Percentiles rank a stretch among this genome's conserved stretches.
These are phyloP conservation scores for Coemansia sp. DNA, from an alignment of 192 early-diverging fungal genomes.

Conservation along the genomic window DNA sequence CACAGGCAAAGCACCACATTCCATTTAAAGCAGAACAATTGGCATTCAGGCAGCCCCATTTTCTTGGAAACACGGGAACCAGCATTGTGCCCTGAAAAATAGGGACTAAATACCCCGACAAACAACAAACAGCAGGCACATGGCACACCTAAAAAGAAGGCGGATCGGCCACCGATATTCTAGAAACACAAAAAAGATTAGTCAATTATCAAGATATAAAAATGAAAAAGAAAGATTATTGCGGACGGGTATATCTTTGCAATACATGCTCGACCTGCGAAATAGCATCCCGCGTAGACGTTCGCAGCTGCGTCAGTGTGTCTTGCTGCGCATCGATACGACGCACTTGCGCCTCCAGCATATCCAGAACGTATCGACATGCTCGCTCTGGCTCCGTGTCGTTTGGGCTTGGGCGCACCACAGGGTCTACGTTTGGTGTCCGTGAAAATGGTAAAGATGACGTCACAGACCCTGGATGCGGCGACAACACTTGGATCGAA, in stretches of 20 bases:
- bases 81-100: no score
- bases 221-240: constrained; percentile 8
- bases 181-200: not conserved
- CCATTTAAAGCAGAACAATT: no score
- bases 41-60: no score
- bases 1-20: no score
- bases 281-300: constrained; percentile 36
- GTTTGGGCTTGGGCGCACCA: constrained; percentile 4
- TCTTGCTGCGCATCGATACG: constrained; percentile 48
- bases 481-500: constrained; percentile 12
- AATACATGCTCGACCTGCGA: constrained; percentile 34
- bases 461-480: not conserved
- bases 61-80: no score
- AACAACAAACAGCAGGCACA: not conserved
- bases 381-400: constrained; percentile 25
- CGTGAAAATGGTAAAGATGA: not conserved
- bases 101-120: no score
- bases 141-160: not conserved
- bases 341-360: constrained; percentile 31
- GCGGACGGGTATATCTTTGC: constrained; percentile 19
- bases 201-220: not conserved
- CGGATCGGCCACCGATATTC: constrained; percentile 1
- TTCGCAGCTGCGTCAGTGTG: constrained; percentile 17
- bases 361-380: constrained; percentile 35
- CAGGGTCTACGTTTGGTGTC: not conserved